Base-by-base conservation (phyloP, 176 grass and related monocot genomes). In the Raddia distichophylla region DNA sequence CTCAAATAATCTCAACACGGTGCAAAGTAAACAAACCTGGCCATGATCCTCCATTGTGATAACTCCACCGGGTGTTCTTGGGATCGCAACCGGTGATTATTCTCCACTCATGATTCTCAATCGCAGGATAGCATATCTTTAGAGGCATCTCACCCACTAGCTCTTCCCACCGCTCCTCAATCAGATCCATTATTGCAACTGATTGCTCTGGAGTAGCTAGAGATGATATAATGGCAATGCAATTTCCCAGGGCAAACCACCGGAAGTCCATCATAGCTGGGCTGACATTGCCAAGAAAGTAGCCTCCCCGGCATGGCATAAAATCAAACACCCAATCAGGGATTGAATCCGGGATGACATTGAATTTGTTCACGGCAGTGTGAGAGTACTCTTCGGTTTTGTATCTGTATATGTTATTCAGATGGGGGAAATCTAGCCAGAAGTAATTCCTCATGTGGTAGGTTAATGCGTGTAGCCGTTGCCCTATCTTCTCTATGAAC, bases 271-370 rank as follows among this genome's bases (percentile, higher is more conserved):
- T 94, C 73, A 93, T 87, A 14, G 92, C 90, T 10, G 95, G 95
- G 79, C 95, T 98, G 34, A 98, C 95, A 5, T 98, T 98, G 55
- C 95, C 95, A 44, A 98, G 91, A 49, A 98, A 98, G 77, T 93
- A 98, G 58, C 95, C 95, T 60, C 95, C 95, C 32, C 78, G 80
- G 50, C 63, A 89, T 17, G 95, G 95, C 92, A 98, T 94, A 77
- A 98, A 98, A 87, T 94, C 95, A 62, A 98, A 98, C 15, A 98
- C 73, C 95, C 95, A 98, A 22, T 98, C 92, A 35, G 95, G 95
- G 48, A 98, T 98, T 6, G 95, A 98, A 75, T 98, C 95, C 6
- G 95, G 95, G 49, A 94, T 98, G 63, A 94, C 95, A 76, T 98
- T 98, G 77, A 98, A 98, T 75, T 98, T 98, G 63, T 98, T 98